A percentile compares a stretch with the other conserved stretches of the same genome.
phyloP scores from a whole-genome alignment of 441 rosid genomes.

The Bocquillonia castaneifolia region DNA sequence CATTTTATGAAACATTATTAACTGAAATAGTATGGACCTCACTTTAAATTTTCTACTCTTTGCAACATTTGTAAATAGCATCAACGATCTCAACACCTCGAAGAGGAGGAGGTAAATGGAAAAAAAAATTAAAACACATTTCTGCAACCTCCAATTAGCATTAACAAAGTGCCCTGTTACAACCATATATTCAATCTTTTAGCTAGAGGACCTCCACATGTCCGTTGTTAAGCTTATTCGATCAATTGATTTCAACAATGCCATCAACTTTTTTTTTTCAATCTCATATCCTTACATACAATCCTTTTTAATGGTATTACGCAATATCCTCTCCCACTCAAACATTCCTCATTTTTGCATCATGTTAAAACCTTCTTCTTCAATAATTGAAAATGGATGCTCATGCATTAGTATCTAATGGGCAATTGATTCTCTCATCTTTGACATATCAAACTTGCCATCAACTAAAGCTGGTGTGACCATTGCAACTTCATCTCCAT shows the following conservation, averaged over 20 bases:
- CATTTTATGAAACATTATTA: no score
- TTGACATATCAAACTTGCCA: no score
- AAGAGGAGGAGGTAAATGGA: not conserved
- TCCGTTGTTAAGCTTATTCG: not conserved
- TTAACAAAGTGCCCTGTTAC: not conserved
- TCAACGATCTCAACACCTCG: not conserved
- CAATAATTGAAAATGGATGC: no score
- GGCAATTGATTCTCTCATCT: no score
- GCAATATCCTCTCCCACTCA: not conserved
- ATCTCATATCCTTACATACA: no score
- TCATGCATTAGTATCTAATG: no score
- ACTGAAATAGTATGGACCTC: no score
- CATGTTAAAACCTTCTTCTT: not conserved
- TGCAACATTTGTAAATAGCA: not conserved
- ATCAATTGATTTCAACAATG: not conserved
- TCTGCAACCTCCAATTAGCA: no score
- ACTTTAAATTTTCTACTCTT: not conserved
- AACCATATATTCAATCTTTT: not conserved
- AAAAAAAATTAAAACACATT: not conserved
- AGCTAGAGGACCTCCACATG: not conserved
- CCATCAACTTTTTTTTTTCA: not conserved
- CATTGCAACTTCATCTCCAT: not conserved
- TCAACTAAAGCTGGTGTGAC: no score
- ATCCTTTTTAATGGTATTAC: no score
- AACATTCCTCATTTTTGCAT: not conserved